phyloP scores from a whole-genome alignment of 169 alveolate species.

The Plasmodium coatneyi region DNA sequence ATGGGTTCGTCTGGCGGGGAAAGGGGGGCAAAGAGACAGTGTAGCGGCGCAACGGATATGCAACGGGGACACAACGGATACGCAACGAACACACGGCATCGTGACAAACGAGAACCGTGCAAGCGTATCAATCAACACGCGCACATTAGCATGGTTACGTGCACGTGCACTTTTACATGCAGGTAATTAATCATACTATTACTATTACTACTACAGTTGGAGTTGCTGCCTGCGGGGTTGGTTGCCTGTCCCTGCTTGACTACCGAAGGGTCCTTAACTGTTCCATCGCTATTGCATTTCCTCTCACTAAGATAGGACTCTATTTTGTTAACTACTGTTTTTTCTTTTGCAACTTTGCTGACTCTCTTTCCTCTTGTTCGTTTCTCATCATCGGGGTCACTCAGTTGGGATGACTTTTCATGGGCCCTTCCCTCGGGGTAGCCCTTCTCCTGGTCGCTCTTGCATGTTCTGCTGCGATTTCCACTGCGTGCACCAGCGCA shows the following conservation, averaged over 20 bases:
- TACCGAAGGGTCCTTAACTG: conserved; percentile 5
- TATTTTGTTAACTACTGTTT: conserved; percentile 19
- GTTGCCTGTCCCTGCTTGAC: not conserved
- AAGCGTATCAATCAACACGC: not conserved
- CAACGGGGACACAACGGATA: not conserved
- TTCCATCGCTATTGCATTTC: not conserved
- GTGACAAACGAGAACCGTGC: not conserved
- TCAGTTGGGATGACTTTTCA: not conserved
- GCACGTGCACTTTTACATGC: not conserved
- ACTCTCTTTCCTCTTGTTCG: not conserved
- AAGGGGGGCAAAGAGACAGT: not conserved
- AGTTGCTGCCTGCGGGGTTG: conserved; percentile 9
- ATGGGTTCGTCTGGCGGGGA: conserved; percentile 33
- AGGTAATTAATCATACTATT: conserved; percentile 26
- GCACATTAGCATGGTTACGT: not conserved
- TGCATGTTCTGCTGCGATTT: not conserved
- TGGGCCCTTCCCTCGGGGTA: not conserved
- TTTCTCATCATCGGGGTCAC: not conserved
- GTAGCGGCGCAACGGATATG: not conserved
- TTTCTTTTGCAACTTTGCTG: conserved; percentile 9
- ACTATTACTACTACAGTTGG: conserved; percentile 43
- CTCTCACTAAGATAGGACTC: conserved; percentile 25
- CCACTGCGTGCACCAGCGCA: not conserved
- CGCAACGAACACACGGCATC: not conserved
- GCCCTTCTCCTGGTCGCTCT: not conserved